These are phyloP conservation scores for Penicillium herquei DNA, from an alignment of 495 filamentous ascomycete species.

Conservation along the genomic window DNA sequence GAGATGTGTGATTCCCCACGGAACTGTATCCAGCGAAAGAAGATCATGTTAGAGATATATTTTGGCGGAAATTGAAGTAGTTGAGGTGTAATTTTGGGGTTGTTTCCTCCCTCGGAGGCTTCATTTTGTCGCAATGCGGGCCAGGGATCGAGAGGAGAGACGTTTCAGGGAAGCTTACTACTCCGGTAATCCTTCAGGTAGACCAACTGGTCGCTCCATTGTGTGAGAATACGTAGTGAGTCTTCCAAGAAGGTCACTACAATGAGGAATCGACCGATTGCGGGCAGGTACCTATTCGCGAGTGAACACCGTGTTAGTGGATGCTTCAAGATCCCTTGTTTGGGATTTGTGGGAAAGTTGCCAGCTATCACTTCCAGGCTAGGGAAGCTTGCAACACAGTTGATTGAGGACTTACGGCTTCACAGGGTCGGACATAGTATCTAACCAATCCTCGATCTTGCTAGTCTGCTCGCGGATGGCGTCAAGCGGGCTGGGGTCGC, in stretches of 20 bases:
- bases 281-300: constrained; percentile 75
- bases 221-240: constrained; percentile 90
- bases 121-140: not conserved
- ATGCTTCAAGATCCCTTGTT: constrained; percentile 24
- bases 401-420: constrained; percentile 78
- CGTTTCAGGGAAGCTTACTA: constrained; percentile 57
- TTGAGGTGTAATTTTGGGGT: not conserved
- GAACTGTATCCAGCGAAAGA: constrained; percentile 56
- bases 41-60: constrained; percentile 16
- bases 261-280: constrained; percentile 94
- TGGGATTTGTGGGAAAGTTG: constrained; percentile 1
- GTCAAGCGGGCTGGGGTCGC: constrained; percentile 85
- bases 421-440: constrained; percentile 83
- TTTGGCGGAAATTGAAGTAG: not conserved
- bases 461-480: constrained; percentile 90
- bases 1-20: constrained; percentile 82
- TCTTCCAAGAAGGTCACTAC: constrained; percentile 99
- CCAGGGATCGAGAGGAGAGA: not conserved
- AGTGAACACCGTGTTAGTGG: constrained; percentile 38
- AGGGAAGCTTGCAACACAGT: constrained; percentile 1
- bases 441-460: constrained; percentile 95
- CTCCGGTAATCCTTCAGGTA: constrained; percentile 92
- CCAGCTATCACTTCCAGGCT: not conserved
- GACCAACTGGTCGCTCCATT: constrained; percentile 93
- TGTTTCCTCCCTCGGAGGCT: not conserved